Evolutionary conservation across 805 yeast genomes (phyloP).

Genomic region (Nakazawaea ernobii): DNA sequence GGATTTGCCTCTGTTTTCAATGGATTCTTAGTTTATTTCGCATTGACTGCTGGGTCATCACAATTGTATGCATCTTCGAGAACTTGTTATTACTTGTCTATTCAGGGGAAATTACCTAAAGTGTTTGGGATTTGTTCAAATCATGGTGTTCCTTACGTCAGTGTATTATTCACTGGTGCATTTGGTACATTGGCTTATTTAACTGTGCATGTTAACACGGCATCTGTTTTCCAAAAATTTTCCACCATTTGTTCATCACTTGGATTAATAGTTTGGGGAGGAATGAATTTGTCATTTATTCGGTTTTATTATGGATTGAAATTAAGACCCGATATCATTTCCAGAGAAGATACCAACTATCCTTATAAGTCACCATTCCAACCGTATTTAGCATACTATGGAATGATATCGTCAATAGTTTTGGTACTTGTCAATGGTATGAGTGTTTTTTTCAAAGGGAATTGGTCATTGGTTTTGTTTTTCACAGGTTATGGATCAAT

Average conservation of each 20-base stretch:
- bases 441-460: slow-evolving; percentile 40
- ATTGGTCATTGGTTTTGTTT: slow-evolving; percentile 46
- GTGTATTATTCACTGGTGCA: slow-evolving; percentile 59
- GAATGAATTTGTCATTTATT: slow-evolving; percentile 53
- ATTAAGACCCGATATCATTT: slow-evolving; percentile 49
- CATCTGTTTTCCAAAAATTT: slow-evolving; percentile 59
- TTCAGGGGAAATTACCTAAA: slow-evolving; percentile 57
- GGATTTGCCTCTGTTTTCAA: slow-evolving; percentile 45
- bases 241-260: slow-evolving; percentile 68
- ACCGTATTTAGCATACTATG: slow-evolving; percentile 48
- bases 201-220: slow-evolving; percentile 53
- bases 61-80: slow-evolving; percentile 55
- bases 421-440: slow-evolving; percentile 44
- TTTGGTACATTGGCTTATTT: slow-evolving; percentile 59
- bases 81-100: slow-evolving; percentile 48
- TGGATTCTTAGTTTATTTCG: slow-evolving; percentile 48
- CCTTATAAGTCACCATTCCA: slow-evolving; percentile 54
- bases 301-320: slow-evolving; percentile 51
- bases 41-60: slow-evolving; percentile 52
- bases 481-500: slow-evolving; percentile 51
- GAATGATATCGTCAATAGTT: slow-evolving; percentile 35
- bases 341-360: slow-evolving; percentile 47
- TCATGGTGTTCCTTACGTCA: slow-evolving; percentile 66
- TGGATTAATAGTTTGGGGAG: slow-evolving; percentile 75
- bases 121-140: slow-evolving; percentile 54